These are phyloP conservation scores for Astrocystis sublimbata DNA, from an alignment of 495 filamentous ascomycete species.

Conservation along the genomic window DNA sequence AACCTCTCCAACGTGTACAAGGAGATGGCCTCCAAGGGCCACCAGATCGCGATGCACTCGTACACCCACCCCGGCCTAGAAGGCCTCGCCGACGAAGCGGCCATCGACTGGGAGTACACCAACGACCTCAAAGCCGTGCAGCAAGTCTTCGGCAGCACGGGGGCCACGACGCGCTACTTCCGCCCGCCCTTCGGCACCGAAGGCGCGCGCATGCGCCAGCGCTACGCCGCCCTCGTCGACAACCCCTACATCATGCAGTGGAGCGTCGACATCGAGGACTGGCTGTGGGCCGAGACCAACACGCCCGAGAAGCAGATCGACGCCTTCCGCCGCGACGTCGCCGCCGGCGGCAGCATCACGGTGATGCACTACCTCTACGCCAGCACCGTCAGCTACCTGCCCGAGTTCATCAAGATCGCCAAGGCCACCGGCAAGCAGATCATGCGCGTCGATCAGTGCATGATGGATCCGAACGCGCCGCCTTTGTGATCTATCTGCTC, in stretches of 20 bases:
- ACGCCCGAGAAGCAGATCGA: constrained; percentile 76
- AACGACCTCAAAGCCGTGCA: constrained; percentile 61
- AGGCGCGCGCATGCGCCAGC: constrained; percentile 68
- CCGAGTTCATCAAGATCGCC: constrained; percentile 68
- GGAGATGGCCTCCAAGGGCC: constrained; percentile 64
- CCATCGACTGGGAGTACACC: constrained; percentile 71
- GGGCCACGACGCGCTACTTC: constrained; percentile 61
- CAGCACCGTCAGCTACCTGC: constrained; percentile 66
- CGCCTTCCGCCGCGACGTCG: constrained; percentile 69
- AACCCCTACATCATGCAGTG: constrained; percentile 64
- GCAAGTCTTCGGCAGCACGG: constrained; percentile 47
- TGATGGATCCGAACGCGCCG: constrained; percentile 70
- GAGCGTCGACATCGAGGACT: constrained; percentile 79
- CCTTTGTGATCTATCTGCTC: constrained; percentile 36
- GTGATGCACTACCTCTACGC: constrained; percentile 77
- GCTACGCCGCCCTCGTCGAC: constrained; percentile 53
- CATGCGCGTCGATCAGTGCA: constrained; percentile 79
- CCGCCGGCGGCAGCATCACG: constrained; percentile 67
- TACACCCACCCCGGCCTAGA: constrained; percentile 78
- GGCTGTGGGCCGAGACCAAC: constrained; percentile 64
- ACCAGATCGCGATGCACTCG: constrained; percentile 75
- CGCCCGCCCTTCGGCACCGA: constrained; percentile 76
- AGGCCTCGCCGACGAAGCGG: constrained; percentile 53
- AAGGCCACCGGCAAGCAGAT: constrained; percentile 65
- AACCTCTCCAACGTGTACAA: constrained; percentile 66